A percentile compares a stretch with the other conserved stretches of the same genome.
phyloP scores from a whole-genome alignment of 1,284 basidiomycete species.

The Inonotus hispidus region DNA sequence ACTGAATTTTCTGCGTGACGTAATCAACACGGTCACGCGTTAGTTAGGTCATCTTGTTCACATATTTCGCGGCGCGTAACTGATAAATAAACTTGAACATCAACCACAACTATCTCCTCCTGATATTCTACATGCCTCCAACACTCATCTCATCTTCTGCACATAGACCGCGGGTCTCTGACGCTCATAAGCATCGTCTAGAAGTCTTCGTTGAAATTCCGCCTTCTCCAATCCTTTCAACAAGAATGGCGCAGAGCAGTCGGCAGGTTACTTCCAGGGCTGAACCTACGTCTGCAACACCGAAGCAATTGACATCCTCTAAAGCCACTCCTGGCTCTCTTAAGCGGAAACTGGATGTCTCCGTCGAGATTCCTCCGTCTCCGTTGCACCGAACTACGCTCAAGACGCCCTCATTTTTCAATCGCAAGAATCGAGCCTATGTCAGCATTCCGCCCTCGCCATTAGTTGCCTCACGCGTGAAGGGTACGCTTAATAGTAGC shows the following conservation, averaged over 20 bases:
- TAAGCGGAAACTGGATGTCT: constrained; percentile 34
- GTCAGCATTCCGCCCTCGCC: constrained; percentile 34
- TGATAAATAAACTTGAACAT: neutral
- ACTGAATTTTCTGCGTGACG: constrained; percentile 4
- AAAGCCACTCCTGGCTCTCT: constrained; percentile 26
- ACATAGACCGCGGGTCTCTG: constrained; percentile 22
- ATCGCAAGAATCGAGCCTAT: constrained; percentile 32
- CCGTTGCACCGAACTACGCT: constrained; percentile 32
- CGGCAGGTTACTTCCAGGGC: neutral
- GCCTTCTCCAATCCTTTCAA: constrained; percentile 31
- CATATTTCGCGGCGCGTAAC: neutral
- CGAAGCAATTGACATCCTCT: neutral
- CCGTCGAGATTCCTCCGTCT: constrained; percentile 53
- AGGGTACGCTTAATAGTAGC: neutral
- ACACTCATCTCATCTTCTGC: neutral
- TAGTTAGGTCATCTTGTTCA: neutral
- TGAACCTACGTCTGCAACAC: neutral
- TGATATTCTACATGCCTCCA: neutral
- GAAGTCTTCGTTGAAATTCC: constrained; percentile 54
- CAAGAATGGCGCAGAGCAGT: neutral
- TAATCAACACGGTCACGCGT: constrained; percentile 9
- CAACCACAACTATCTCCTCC: constrained; percentile 5
- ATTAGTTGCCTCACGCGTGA: constrained; percentile 15
- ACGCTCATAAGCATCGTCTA: constrained; percentile 31
- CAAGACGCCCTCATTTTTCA: constrained; percentile 24